phyloP scores from a whole-genome alignment of 2,329 filamentous ascomycete species.

The Nemania diffusa region DNA sequence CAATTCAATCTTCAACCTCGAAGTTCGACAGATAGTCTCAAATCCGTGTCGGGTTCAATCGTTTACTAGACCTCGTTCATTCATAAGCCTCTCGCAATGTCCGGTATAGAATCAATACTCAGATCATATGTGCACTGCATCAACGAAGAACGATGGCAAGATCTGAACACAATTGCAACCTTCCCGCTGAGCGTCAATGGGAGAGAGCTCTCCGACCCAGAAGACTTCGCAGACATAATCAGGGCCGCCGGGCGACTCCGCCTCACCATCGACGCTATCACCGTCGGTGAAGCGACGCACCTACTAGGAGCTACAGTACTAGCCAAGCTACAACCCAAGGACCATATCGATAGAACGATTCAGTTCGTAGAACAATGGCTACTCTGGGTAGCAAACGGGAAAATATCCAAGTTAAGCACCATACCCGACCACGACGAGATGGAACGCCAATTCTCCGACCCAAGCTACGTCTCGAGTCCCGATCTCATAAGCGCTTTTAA shows the following conservation, averaged over 20 bases:
- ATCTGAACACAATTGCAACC: conserved; percentile 35
- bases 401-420: conserved; percentile 34
- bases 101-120: conserved; percentile 33
- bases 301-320: conserved; percentile 32
- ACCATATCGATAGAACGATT: neutral
- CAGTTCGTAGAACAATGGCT: conserved; percentile 35
- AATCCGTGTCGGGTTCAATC: too few species aligned
- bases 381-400: conserved; percentile 37
- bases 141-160: conserved; percentile 38
- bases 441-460: conserved; percentile 32
- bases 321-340: conserved; percentile 24
- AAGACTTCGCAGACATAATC: conserved; percentile 33
- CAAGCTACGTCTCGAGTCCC: conserved; percentile 13
- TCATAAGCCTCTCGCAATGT: conserved; percentile 31
- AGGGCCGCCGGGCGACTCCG: conserved; percentile 24
- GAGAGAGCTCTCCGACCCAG: conserved; percentile 26
- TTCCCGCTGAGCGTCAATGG: conserved; percentile 33
- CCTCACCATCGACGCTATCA: conserved; percentile 38
- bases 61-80: too few species aligned
- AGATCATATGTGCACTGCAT: conserved; percentile 37
- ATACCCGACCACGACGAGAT: conserved; percentile 35
- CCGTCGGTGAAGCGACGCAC: conserved; percentile 34
- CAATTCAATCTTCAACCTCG: too few species aligned
- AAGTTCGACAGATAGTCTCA: too few species aligned
- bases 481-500: conserved; percentile 6